Conservation (phyloP, 1,284 basidiomycete genomes). For the Marasmius fiardii region DNA sequence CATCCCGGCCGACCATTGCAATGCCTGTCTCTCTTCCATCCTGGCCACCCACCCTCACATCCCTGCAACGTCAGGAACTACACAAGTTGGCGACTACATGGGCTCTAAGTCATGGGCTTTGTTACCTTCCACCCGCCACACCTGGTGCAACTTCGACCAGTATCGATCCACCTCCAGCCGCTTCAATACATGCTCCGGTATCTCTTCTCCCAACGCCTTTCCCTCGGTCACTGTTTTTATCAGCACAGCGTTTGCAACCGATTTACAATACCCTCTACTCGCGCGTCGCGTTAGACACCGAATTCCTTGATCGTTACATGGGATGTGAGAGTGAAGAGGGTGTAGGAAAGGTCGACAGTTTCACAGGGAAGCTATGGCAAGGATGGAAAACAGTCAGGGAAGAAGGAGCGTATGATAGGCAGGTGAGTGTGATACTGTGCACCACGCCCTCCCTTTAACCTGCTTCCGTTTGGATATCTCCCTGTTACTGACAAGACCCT, state of each 20-base stretch:
- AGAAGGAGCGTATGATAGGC: conserved; percentile 42
- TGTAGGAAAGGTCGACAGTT: conserved; percentile 83
- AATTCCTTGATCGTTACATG: conserved; percentile 83
- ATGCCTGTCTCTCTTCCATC: neutral
- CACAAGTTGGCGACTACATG: conserved; percentile 64
- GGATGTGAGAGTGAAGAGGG: conserved; percentile 55
- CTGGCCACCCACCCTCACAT: neutral
- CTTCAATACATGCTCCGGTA: conserved; percentile 86
- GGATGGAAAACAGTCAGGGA: conserved; percentile 79
- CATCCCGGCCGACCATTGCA: neutral
- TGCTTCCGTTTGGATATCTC: too few species aligned
- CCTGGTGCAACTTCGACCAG: conserved; percentile 4
- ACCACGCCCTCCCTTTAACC: neutral
- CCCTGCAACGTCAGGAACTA: neutral
- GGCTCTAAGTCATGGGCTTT: conserved; percentile 81
- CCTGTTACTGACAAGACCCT: neutral
- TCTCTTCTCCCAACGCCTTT: conserved; percentile 88
- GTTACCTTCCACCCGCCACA: conserved; percentile 67
- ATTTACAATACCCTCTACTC: conserved; percentile 88
- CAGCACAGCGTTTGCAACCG: conserved; percentile 68
- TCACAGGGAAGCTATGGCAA: conserved; percentile 83
- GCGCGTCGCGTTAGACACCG: conserved; percentile 75
- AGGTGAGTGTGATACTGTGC: conserved; percentile 19
- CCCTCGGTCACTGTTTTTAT: conserved; percentile 70
- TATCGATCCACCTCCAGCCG: conserved; percentile 53